Evolutionary conservation across 176 grass and related monocot genomes (phyloP).

Genomic region (Carex cristatella): DNA sequence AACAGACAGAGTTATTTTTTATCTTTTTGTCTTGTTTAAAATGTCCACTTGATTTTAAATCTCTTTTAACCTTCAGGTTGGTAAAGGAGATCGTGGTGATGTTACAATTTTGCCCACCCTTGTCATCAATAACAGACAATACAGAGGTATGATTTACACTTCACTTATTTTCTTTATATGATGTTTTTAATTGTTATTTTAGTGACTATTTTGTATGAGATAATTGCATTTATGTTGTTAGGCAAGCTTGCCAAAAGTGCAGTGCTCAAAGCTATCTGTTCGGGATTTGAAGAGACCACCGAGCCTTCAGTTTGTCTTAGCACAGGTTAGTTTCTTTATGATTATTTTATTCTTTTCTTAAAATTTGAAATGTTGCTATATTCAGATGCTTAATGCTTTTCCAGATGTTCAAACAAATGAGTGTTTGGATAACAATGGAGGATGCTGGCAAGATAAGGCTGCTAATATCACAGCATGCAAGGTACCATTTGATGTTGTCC

Average conservation of each 20-base stretch:
- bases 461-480: constrained; percentile 76
- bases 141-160: constrained; percentile 52
- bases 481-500: constrained; percentile 32
- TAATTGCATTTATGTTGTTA: constrained; percentile 41
- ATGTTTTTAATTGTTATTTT: constrained; percentile 2
- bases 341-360: constrained; percentile 5
- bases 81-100: constrained; percentile 66
- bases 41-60: constrained; percentile 5
- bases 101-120: constrained; percentile 89
- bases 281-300: constrained; percentile 88
- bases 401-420: constrained; percentile 89
- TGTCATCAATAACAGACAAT: constrained; percentile 84
- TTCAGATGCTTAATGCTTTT: constrained; percentile 9
- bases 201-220: neutral
- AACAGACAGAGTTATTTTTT: neutral
- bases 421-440: constrained; percentile 90
- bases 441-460: constrained; percentile 69
- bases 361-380: constrained; percentile 2
- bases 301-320: constrained; percentile 78
- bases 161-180: constrained; percentile 18
- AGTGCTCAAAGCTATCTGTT: constrained; percentile 82
- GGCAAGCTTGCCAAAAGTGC: constrained; percentile 85
- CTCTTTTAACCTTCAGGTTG: constrained; percentile 44
- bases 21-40: neutral
- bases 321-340: constrained; percentile 39